phyloP scores from a whole-genome alignment of 2,329 filamentous ascomycete genomes.

The Cladosporium oxysporum region DNA sequence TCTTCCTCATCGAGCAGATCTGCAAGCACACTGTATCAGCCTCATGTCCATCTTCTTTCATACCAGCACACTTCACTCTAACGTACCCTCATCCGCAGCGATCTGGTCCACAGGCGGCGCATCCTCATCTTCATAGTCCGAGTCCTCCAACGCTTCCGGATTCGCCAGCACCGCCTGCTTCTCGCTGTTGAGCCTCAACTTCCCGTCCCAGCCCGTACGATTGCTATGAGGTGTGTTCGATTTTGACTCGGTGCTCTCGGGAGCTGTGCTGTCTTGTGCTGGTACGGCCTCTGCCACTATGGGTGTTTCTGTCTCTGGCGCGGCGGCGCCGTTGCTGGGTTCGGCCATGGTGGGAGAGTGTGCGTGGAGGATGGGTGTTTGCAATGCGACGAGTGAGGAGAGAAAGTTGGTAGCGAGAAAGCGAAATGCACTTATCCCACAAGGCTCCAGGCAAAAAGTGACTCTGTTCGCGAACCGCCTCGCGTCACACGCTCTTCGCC shows the following conservation, averaged over 20 bases:
- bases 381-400: not conserved
- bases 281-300: not conserved
- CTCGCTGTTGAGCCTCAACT: slow-evolving; percentile 65
- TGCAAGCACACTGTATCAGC: slow-evolving; percentile 32
- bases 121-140: slow-evolving; percentile 77
- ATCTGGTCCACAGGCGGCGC: slow-evolving; percentile 72
- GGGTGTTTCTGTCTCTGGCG: slow-evolving; percentile 8
- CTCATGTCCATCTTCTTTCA: slow-evolving; percentile 39
- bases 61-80: slow-evolving; percentile 44
- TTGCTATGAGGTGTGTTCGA: slow-evolving; percentile 27
- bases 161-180: slow-evolving; percentile 70
- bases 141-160: slow-evolving; percentile 79
- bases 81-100: slow-evolving; percentile 74
- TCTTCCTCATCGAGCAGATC: slow-evolving; percentile 63
- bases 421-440: not conserved
- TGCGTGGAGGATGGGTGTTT: not conserved
- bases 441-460: slow-evolving; percentile 1
- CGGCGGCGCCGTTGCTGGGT: slow-evolving; percentile 13
- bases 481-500: slow-evolving; percentile 2
- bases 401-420: not conserved
- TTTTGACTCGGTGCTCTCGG: slow-evolving; percentile 16
- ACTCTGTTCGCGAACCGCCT: not conserved
- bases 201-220: slow-evolving; percentile 73
- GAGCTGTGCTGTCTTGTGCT: not conserved
- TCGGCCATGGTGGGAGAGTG: slow-evolving; percentile 8